Evolutionary conservation across 441 rosid species (phyloP).

Genomic region (Populus tomentosa): DNA sequence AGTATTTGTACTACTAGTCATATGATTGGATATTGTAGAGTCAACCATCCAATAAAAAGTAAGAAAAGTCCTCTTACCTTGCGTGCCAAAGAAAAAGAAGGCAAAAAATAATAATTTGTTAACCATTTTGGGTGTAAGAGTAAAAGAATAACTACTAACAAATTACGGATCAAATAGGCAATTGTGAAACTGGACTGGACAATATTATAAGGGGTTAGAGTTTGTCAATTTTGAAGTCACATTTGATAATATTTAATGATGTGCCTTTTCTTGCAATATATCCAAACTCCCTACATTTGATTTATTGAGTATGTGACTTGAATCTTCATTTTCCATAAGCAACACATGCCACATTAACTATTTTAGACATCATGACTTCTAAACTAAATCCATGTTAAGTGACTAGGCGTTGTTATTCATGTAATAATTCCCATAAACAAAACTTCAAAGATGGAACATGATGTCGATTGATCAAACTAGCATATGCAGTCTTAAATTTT

Average conservation of each 20-base stretch:
- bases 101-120: too few species aligned
- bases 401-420: background rate
- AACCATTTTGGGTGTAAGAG: background rate
- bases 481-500: background rate
- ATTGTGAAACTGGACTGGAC: background rate
- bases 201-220: background rate
- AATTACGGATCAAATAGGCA: background rate
- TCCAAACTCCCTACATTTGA: too few species aligned
- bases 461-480: background rate
- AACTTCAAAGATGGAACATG: background rate
- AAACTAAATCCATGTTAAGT: background rate
- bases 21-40: background rate
- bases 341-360: background rate
- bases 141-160: background rate
- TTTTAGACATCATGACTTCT: background rate
- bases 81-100: background rate
- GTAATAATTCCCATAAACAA: background rate
- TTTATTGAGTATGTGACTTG: too few species aligned
- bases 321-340: too few species aligned
- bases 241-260: background rate
- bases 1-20: background rate
- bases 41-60: too few species aligned
- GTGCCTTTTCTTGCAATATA: background rate
- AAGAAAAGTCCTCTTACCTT: background rate
- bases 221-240: background rate